These are phyloP conservation scores for Takashimella tepidaria DNA, from an alignment of 1,284 basidiomycete genomes.

Conservation along the genomic window DNA sequence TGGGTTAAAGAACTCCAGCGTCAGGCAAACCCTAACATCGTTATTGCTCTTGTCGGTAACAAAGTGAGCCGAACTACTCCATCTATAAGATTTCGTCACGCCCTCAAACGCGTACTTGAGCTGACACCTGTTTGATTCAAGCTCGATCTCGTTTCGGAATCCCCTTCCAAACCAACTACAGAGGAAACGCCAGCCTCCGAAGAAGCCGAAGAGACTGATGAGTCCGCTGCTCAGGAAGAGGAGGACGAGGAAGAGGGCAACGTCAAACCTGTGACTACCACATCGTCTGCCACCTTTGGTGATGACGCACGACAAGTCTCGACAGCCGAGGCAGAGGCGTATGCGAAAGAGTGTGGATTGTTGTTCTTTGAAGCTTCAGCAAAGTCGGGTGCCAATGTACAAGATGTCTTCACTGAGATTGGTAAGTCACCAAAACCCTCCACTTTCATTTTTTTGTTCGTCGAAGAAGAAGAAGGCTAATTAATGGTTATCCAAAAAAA, in stretches of 20 bases:
- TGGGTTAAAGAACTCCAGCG: constrained; percentile 99
- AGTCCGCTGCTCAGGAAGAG: constrained; percentile 71
- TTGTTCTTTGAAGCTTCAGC: constrained; percentile 98
- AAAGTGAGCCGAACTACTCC: constrained; percentile 60
- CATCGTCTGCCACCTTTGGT: constrained; percentile 33
- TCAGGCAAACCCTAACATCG: constrained; percentile 98
- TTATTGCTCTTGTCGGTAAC: constrained; percentile 94
- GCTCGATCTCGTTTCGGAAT: constrained; percentile 78
- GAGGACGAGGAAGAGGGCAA: constrained; percentile 33
- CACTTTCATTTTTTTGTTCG: no score
- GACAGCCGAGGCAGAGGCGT: constrained; percentile 89
- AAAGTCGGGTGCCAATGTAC: constrained; percentile 94
- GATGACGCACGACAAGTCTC: constrained; percentile 81
- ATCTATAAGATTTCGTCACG: no score
- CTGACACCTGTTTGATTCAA: no score
- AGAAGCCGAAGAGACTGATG: constrained; percentile 41
- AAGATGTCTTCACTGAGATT: constrained; percentile 97
- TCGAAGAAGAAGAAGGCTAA: no score
- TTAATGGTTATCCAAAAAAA: no score
- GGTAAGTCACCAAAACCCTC: constrained; percentile 54
- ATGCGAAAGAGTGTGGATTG: constrained; percentile 86
- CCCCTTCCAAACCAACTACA: no score
- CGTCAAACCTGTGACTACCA: constrained; percentile 41
- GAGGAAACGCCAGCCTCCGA: constrained; percentile 12
- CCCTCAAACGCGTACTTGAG: no score